phyloP scores from a whole-genome alignment of 2,329 filamentous ascomycete species.

The Pestalotiopsis sp. region DNA sequence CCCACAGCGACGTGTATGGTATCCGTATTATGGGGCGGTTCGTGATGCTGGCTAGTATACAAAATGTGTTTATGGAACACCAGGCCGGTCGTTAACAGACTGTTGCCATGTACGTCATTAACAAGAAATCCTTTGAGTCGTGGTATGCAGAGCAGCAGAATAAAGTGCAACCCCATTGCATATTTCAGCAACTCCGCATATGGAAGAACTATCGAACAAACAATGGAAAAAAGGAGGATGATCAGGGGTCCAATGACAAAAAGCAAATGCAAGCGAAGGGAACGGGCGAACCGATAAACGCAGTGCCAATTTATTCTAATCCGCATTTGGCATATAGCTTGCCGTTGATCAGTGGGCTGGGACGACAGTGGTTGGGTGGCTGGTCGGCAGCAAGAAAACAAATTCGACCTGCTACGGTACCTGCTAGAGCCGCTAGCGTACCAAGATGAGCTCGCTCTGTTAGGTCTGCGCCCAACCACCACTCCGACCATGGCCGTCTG shows the following conservation, averaged over 20 bases:
- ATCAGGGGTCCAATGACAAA: background rate
- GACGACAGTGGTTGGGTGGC: background rate
- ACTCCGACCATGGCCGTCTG: background rate
- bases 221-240: conserved; percentile 2
- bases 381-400: background rate
- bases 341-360: conserved; percentile 6
- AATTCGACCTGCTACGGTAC: conserved; percentile 5
- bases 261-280: background rate
- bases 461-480: background rate
- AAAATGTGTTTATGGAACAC: too few relatives aligned
- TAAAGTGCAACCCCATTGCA: background rate
- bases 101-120: too few relatives aligned
- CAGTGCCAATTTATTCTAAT: background rate
- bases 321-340: conserved; percentile 1
- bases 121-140: too few relatives aligned
- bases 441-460: background rate
- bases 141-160: background rate
- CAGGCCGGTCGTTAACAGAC: too few relatives aligned
- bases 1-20: too few relatives aligned
- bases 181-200: background rate
- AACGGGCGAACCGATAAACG: background rate
- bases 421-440: background rate
- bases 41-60: too few relatives aligned
- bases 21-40: too few relatives aligned
- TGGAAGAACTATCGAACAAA: background rate